phyloP scores from a whole-genome alignment of 768 basidiomycete species.

The Mycena alexandri region DNA sequence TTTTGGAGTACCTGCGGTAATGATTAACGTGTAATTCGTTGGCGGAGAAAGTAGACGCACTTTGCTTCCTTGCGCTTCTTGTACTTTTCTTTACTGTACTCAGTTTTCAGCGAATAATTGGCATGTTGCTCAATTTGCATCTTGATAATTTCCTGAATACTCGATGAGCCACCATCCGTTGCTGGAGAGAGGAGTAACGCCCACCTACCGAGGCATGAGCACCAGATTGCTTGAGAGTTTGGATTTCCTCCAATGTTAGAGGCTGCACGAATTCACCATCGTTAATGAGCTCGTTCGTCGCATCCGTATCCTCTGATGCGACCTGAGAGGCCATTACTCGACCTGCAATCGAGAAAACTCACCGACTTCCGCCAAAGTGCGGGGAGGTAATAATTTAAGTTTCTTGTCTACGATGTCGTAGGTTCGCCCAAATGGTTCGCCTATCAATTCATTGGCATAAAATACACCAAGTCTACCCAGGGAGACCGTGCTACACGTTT shows the following conservation, averaged over 20 bases:
- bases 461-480: slow-evolving; percentile 93
- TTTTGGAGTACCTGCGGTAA: slow-evolving; percentile 80
- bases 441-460: slow-evolving; percentile 79
- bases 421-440: slow-evolving; percentile 87
- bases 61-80: slow-evolving; percentile 97
- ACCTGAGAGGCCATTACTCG: neutral
- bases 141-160: slow-evolving; percentile 89
- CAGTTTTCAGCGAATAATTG: slow-evolving; percentile 93
- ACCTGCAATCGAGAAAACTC: slow-evolving; percentile 43
- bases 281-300: slow-evolving; percentile 96
- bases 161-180: slow-evolving; percentile 25
- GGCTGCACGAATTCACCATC: slow-evolving; percentile 89
- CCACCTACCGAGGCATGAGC: slow-evolving; percentile 76
- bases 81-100: slow-evolving; percentile 99
- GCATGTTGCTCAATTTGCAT: slow-evolving; percentile 94
- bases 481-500: slow-evolving; percentile 66
- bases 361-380: slow-evolving; percentile 86
- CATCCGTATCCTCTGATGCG: slow-evolving; percentile 90
- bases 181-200: slow-evolving; percentile 16
- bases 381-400: slow-evolving; percentile 71
- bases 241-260: slow-evolving; percentile 86
- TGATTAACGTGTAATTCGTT: neutral
- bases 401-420: slow-evolving; percentile 87
- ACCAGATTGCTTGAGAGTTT: slow-evolving; percentile 84
- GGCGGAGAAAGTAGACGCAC: slow-evolving; percentile 57